Percentiles rank a stretch among this genome's conserved stretches.
Evolutionary conservation across 148 eudicot species (phyloP).

Genomic region (Heliamphora exappendiculata): DNA sequence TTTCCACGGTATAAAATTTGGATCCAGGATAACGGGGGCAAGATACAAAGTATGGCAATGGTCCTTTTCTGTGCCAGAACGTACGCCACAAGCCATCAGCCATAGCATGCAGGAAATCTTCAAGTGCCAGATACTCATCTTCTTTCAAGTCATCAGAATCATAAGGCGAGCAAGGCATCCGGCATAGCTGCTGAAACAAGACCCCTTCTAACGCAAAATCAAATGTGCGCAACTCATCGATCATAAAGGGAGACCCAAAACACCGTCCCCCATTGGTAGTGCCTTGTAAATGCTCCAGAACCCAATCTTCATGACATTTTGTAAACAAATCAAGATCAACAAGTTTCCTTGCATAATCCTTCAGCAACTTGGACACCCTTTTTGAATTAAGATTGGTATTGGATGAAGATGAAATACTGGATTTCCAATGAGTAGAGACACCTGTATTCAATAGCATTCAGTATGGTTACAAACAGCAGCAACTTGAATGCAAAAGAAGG

Average conservation of each 20-base stretch:
- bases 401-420: conserved; percentile 36
- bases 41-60: conserved; percentile 49
- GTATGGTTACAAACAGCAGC: neutral
- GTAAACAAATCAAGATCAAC: conserved; percentile 49
- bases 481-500: conserved; percentile 8
- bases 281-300: conserved; percentile 39
- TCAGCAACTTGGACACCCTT: conserved; percentile 42
- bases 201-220: conserved; percentile 72
- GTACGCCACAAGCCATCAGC: conserved; percentile 66
- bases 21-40: conserved; percentile 65
- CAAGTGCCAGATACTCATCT: conserved; percentile 57
- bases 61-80: conserved; percentile 58
- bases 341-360: conserved; percentile 45
- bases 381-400: conserved; percentile 48
- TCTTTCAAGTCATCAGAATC: conserved; percentile 48
- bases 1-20: conserved; percentile 66
- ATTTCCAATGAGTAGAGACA: conserved; percentile 34
- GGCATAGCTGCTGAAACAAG: conserved; percentile 63
- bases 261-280: conserved; percentile 32
- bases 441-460: conserved; percentile 22
- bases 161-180: conserved; percentile 64
- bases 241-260: conserved; percentile 50
- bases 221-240: conserved; percentile 55
- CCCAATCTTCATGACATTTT: conserved; percentile 60
- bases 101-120: conserved; percentile 64